A percentile compares a stretch with the other conserved stretches of the same genome.
Conservation (phyloP, 2,329 filamentous ascomycete genomes). For the Dactylellina parvicollis region DNA sequence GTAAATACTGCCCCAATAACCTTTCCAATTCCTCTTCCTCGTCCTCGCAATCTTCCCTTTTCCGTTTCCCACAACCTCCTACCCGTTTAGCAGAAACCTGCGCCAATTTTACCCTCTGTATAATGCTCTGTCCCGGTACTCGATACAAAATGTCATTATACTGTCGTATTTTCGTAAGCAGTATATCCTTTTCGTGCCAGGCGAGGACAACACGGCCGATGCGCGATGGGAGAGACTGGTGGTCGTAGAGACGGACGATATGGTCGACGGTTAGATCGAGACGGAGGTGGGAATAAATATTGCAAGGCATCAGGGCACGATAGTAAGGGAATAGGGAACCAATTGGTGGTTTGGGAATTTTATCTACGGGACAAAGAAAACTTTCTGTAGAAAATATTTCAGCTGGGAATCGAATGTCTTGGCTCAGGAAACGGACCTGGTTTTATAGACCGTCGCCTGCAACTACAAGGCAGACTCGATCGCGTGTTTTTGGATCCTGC, state of each 20-base stretch:
- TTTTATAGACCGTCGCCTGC: too few relatives aligned
- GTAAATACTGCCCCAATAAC: not conserved
- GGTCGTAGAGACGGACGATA: not conserved
- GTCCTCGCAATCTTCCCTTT: not conserved
- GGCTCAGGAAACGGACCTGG: too few relatives aligned
- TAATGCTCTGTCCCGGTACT: not conserved
- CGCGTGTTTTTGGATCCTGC: too few relatives aligned
- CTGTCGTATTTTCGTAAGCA: not conserved
- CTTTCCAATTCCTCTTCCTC: not conserved
- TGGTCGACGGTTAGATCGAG: not conserved
- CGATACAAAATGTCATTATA: constrained; percentile 12
- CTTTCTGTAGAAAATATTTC: too few relatives aligned
- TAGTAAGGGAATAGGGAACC: not conserved
- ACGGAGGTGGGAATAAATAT: constrained; percentile 2
- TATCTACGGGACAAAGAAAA: too few relatives aligned
- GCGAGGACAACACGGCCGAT: not conserved
- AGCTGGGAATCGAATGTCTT: too few relatives aligned
- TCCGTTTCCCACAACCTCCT: not conserved
- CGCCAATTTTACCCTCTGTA: constrained; percentile 1
- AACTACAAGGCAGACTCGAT: too few relatives aligned
- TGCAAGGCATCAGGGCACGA: constrained; percentile 18
- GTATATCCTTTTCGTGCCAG: constrained; percentile 14
- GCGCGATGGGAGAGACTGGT: not conserved
- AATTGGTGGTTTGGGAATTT: not conserved
- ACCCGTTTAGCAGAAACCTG: not conserved